A percentile compares a stretch with the other conserved stretches of the same genome.
Evolutionary conservation across 257 asterid species (phyloP).

Genomic region (Penstemon barbatus): DNA sequence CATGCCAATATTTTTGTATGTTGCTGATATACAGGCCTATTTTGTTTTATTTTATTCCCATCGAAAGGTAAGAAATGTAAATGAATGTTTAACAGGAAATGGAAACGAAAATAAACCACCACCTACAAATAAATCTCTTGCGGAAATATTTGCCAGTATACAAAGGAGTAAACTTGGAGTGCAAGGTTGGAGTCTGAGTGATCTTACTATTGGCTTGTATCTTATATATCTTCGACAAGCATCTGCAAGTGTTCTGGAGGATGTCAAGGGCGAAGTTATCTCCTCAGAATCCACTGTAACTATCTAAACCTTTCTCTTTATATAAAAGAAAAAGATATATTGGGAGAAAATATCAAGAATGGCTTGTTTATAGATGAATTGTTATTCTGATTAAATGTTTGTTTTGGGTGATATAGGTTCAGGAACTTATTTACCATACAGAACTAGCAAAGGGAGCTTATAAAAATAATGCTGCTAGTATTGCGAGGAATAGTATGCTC

Average conservation of each 20-base stretch:
- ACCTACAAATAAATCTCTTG: constrained; percentile 62
- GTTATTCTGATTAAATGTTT: constrained; percentile 1
- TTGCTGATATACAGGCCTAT: too few relatives aligned
- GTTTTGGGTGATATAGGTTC: constrained; percentile 54
- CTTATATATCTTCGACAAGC: constrained; percentile 88
- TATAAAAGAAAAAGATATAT: not conserved
- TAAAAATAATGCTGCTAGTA: constrained; percentile 58
- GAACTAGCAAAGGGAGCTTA: constrained; percentile 92
- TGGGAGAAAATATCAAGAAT: not conserved
- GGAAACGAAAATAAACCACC: constrained; percentile 54
- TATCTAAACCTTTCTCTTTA: constrained; percentile 26
- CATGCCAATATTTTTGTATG: too few relatives aligned
- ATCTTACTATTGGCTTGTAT: constrained; percentile 88
- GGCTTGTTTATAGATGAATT: not conserved
- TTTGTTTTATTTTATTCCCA: too few relatives aligned
- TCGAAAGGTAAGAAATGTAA: too few relatives aligned
- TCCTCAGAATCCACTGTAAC: constrained; percentile 71
- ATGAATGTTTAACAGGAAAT: constrained; percentile 45
- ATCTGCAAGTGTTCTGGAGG: constrained; percentile 58
- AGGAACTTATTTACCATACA: constrained; percentile 79
- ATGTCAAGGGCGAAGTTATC: constrained; percentile 72
- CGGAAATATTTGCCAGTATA: constrained; percentile 77
- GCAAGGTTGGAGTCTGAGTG: constrained; percentile 94
- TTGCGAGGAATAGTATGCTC: constrained; percentile 85
- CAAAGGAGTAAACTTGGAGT: constrained; percentile 88